Evolutionary conservation across 176 grass and related monocot genomes (phyloP).

Genomic region (Oropetium thomaeum): DNA sequence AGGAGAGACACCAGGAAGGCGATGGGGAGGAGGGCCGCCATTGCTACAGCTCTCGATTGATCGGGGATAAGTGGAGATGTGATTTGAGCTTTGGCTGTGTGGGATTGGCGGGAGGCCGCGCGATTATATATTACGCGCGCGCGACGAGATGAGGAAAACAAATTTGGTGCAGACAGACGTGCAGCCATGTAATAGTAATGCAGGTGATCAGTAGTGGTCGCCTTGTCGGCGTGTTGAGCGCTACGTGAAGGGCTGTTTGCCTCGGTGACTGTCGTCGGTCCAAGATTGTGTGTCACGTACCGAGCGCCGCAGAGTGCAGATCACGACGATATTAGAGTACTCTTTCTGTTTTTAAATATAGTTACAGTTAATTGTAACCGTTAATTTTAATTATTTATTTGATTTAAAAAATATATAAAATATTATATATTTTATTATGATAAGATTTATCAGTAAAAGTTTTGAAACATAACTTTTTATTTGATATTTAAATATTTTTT

Average conservation of each 20-base stretch:
- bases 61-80: neutral
- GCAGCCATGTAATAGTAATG: constrained; percentile 49
- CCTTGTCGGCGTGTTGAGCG: neutral
- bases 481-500: no score
- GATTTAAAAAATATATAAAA: no score
- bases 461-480: no score
- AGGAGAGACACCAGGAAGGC: constrained; percentile 33
- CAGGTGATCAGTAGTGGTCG: neutral
- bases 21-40: constrained; percentile 22
- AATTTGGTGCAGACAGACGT: constrained; percentile 39
- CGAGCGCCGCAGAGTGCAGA: neutral
- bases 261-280: no score
- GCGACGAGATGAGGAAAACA: neutral
- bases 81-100: neutral
- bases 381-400: no score
- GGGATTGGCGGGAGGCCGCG: neutral
- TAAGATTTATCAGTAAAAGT: no score
- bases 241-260: constrained; percentile 48
- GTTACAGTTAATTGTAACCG: no score
- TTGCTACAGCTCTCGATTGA: neutral
- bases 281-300: neutral
- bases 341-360: no score
- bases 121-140: constrained; percentile 23
- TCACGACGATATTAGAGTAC: no score
- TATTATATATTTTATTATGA: no score